These are phyloP conservation scores for Coemansia sp. DNA, from an alignment of 192 early-diverging fungal genomes.

Conservation along the genomic window DNA sequence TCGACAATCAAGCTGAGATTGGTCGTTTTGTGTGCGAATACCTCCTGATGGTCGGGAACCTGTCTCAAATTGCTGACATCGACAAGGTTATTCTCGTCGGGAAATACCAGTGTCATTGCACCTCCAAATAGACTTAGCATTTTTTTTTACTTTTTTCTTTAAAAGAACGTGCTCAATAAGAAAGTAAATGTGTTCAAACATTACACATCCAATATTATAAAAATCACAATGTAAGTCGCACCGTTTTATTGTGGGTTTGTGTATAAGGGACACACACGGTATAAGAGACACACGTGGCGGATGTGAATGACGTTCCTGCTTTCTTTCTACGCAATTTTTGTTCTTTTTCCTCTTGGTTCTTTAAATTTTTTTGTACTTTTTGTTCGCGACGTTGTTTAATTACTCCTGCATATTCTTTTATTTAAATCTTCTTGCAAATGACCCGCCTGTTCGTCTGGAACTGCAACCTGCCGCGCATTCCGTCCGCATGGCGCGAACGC, in stretches of 20 bases:
- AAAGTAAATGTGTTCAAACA: background rate
- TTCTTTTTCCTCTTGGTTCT: background rate
- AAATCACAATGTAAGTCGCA: background rate
- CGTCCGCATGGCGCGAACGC: conserved; percentile 38
- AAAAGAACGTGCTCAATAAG: background rate
- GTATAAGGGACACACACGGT: too few relatives aligned
- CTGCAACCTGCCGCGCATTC: conserved; percentile 41
- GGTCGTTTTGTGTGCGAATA: conserved; percentile 67
- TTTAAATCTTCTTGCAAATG: conserved; percentile 15
- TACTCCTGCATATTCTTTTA: conserved; percentile 7
- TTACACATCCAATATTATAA: background rate
- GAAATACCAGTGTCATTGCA: conserved; percentile 43
- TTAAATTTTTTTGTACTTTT: background rate
- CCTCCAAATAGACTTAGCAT: conserved; percentile 64
- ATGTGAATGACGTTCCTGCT: background rate
- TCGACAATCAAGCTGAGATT: conserved; percentile 87
- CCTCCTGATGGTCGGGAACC: conserved; percentile 91
- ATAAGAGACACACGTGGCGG: too few relatives aligned
- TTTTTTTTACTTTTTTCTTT: background rate
- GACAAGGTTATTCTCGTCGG: conserved; percentile 55
- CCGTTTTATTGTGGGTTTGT: background rate
- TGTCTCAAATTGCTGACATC: conserved; percentile 75
- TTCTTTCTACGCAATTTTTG: background rate
- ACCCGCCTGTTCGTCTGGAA: conserved; percentile 49
- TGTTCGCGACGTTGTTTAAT: background rate